Base-by-base conservation (phyloP, 73 alveolate species). In the Paramecium tetraurelia region DNA sequence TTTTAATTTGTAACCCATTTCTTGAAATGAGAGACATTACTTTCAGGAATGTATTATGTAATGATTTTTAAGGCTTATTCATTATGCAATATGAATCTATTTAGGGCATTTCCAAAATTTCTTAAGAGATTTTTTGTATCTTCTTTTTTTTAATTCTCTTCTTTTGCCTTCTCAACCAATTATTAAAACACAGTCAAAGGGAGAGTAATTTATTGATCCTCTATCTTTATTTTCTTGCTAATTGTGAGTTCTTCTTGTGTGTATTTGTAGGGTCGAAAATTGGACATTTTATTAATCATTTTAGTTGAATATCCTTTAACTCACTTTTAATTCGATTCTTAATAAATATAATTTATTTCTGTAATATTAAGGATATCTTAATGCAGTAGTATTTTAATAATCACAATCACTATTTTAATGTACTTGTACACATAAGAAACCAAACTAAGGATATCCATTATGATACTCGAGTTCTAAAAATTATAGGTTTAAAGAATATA, bases 41-140 rank as follows among this genome's bases (percentile, higher is more conserved):
- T 58, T 59, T 86, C 85, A 31, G 63, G 46, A 31, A 86, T 48
- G 24, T 63, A 86, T 36, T 63, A 14, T 24, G 46, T 77, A 22
- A 86, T 86, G 20, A 86, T 86, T 86, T 58, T 59, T 57, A 63
- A 27, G 33, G 93, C 83, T 22, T 86, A 63, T 38, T 40, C 68
- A 38, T 86, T 86, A 63, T 86, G 83, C 16, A 86, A 21, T 35
- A 86, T 86, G 48, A 86, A 86, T 31, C 93, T 72, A 86, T 77
- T 86, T 24, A 63, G 22, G 18, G 93, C 93, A 86, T 86, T 86
- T 36, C 93, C 93, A 48, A 63, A 86, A 63, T 86, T 86, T 63
- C 93, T 72, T 40, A 86, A 58, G 16, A 86, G 63, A 58, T 86
- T 86, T 58, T 86, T 86, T 31, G 93, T 86, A 40, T 86, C 93